Conservation (phyloP, 1,284 basidiomycete genomes). For the Tilletia indica region DNA sequence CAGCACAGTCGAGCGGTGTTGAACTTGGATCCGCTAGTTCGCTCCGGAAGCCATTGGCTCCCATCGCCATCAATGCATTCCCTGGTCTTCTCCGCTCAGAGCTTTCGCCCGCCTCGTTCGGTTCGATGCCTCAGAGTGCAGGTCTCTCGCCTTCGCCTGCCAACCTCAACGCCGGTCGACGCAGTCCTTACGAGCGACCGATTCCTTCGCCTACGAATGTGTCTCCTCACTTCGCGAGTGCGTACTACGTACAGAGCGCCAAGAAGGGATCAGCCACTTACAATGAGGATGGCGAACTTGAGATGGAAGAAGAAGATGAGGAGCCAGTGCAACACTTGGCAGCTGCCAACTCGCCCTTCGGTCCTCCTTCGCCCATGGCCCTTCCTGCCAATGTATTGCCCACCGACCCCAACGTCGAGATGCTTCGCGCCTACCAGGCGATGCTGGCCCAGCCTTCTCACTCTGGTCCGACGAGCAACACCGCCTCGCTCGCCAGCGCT, state of each 20-base stretch:
- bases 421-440: constrained; percentile 4
- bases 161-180: background rate
- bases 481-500: constrained; percentile 4
- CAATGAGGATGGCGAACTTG: constrained; percentile 14
- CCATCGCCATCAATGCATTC: constrained; percentile 13
- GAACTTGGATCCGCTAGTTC: background rate
- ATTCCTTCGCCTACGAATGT: constrained; percentile 9
- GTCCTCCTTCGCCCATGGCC: constrained; percentile 4
- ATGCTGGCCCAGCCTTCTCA: constrained; percentile 12
- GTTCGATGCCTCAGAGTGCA: background rate
- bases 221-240: constrained; percentile 9
- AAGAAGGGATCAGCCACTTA: constrained; percentile 15
- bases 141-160: constrained; percentile 7
- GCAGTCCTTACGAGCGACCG: background rate
- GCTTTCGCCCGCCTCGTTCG: constrained; percentile 13
- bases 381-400: background rate
- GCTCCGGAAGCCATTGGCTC: constrained; percentile 6
- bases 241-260: constrained; percentile 13
- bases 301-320: constrained; percentile 1
- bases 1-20: background rate
- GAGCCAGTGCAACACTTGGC: background rate
- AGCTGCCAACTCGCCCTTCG: background rate
- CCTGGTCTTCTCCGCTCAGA: background rate
- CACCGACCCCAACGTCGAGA: constrained; percentile 4
- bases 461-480: background rate